Evolutionary conservation across 345 rosid genomes (phyloP), one percentile per base, ranked within the genome.

Genomic region (Melaleuca quinquenervia): DNA sequence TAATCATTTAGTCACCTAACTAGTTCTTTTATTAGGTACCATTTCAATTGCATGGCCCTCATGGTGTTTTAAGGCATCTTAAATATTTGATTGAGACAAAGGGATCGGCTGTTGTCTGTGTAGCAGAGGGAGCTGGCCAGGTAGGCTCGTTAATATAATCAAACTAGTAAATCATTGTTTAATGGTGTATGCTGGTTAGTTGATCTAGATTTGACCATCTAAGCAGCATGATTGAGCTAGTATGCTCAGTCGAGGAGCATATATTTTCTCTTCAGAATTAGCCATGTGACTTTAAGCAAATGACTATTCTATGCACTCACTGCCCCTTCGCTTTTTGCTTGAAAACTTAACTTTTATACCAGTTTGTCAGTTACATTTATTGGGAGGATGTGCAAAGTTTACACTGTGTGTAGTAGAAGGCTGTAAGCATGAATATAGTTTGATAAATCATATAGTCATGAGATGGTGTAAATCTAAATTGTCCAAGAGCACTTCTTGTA

Each of bases 111-210:
- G 99, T 98, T 64, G 90, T 98, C 88, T 98, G 98, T 92, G 95
- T 95, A 80, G 99, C 99, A 51, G 99, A 98, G 93, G 99, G 99
- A 91, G 99, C 99, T 86, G 99, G 99, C 51, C 99, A 96, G 98
- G 99, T 98, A 76, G 44, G 86, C 86, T 50, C 44, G 74, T 3
- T 52, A 49, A 29, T 27, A 32, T 51, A 60, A 45, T 53, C 49
- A 20, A 29, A 13, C 11, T 49, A 32, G 80, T 50, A 32, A 9
- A 22, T 53, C 78, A 48, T 86, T n/a, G 52, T 50, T 54, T n/a
- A 55, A 26, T 54, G 58, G 21, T 44, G 80, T 55, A 29, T 50
- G 26, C 45, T 60, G 75, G 85, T 55, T 26, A 84, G 26, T 70
- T 32, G 78, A 70, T 70, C 78, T 70, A 36, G 48, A 32, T 36